phyloP scores from a whole-genome alignment of 2,329 filamentous ascomycete species.

The Cryoendolithus antarcticus region DNA sequence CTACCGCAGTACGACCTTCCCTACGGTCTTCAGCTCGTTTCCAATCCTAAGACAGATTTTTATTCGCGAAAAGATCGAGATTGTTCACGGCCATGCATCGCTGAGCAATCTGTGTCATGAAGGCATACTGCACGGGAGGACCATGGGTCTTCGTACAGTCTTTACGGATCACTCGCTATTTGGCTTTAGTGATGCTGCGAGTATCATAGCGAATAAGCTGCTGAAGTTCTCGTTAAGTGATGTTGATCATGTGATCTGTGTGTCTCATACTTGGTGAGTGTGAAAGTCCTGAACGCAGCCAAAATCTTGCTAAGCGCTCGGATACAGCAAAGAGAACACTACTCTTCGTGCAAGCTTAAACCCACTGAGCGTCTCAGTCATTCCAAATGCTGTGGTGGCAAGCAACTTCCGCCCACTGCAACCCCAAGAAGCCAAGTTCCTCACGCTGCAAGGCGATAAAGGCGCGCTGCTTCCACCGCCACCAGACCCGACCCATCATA shows the following conservation, averaged over 20 bases:
- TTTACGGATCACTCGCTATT: constrained; percentile 97
- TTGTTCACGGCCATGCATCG: constrained; percentile 94
- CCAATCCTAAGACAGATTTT: constrained; percentile 95
- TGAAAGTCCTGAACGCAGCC: not conserved
- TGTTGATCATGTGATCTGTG: constrained; percentile 95
- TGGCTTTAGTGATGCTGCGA: constrained; percentile 90
- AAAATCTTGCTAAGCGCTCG: constrained; percentile 13
- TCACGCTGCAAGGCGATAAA: constrained; percentile 12
- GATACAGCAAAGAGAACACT: constrained; percentile 82
- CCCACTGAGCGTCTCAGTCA: constrained; percentile 92
- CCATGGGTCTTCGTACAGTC: constrained; percentile 90
- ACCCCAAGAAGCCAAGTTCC: constrained; percentile 20
- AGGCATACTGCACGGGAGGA: constrained; percentile 84
- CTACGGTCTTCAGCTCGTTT: constrained; percentile 97
- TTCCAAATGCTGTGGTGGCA: constrained; percentile 92
- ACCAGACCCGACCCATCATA: constrained; percentile 49
- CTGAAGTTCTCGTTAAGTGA: constrained; percentile 93
- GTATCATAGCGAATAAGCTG: constrained; percentile 92
- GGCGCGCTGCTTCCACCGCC: constrained; percentile 28
- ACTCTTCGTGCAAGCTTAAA: constrained; percentile 89
- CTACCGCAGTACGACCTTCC: constrained; percentile 85
- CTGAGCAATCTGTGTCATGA: constrained; percentile 89
- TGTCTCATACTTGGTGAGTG: constrained; percentile 88
- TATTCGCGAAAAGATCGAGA: constrained; percentile 86
- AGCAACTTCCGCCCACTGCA: constrained; percentile 79